A percentile compares a stretch with the other conserved stretches of the same genome.
Evolutionary conservation across 73 alveolate genomes (phyloP).

Genomic region (Loxodes magnus): DNA sequence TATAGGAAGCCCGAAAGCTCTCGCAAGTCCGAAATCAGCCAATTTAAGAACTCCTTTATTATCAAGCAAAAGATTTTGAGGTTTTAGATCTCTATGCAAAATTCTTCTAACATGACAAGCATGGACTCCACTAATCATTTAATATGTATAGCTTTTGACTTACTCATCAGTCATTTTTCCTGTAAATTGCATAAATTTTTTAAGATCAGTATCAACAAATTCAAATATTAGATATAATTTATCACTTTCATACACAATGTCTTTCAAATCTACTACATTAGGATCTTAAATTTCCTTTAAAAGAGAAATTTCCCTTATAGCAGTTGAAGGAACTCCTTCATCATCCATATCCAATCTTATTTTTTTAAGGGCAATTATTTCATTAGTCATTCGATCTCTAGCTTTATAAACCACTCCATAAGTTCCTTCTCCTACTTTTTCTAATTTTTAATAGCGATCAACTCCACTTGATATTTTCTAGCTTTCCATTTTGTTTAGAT

Average conservation of each 20-base stretch:
- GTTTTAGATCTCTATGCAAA: conserved; percentile 90
- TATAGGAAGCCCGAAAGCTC: conserved; percentile 51
- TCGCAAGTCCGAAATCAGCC: conserved; percentile 87
- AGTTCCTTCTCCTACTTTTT: conserved; percentile 88
- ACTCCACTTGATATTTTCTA: too few relatives aligned
- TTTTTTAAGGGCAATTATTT: conserved; percentile 76
- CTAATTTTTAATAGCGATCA: conserved; percentile 73
- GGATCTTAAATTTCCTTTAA: conserved; percentile 84
- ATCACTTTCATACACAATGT: conserved; percentile 60
- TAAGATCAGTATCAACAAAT: conserved; percentile 65
- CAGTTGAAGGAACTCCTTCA: conserved; percentile 90
- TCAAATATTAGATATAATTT: conserved; percentile 75
- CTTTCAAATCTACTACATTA: conserved; percentile 68
- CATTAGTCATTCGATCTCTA: conserved; percentile 50
- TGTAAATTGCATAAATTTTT: conserved; percentile 49
- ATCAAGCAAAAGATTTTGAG: conserved; percentile 62
- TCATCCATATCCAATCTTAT: conserved; percentile 80
- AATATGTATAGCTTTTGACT: conserved; percentile 36
- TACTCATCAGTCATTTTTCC: conserved; percentile 4
- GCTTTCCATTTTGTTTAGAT: too few relatives aligned
- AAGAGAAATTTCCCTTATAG: conserved; percentile 85
- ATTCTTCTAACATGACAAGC: conserved; percentile 63
- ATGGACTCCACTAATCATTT: conserved; percentile 74
- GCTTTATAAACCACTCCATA: conserved; percentile 90
- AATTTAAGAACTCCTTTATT: conserved; percentile 59